Evolutionary conservation across 1,284 basidiomycete genomes (phyloP), one percentile per base, ranked within the genome.

Genomic region (Apiotrichum akiyoshidainum): DNA sequence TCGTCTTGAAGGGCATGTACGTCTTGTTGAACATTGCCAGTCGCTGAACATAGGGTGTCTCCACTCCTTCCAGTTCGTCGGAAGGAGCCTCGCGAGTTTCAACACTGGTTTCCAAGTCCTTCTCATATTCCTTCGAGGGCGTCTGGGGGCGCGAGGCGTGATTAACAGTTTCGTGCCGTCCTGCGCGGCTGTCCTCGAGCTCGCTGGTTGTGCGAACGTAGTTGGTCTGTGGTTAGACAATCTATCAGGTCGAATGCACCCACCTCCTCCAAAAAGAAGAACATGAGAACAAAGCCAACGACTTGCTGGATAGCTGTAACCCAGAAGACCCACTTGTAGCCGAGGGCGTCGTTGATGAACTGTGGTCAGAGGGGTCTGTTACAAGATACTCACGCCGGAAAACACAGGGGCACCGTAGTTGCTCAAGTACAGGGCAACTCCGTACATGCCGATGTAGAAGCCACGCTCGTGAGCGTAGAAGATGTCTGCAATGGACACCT

Each of bases 401-500:
- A 54, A 58, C 1, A 66, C 52, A 6, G 65, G 55, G 2, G 65
- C 52, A 8, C 55, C 13, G 49, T 56, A 66, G 53, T 57, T 64
- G 37, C 49, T 48, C 3, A 46, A 58, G 35, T 60, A 66, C 11
- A 66, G 55, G 1, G 52, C 46, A n/a, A 59, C 55, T 7, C 46
- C 58, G 50, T 66, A 66, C 16, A 64, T 35, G 40, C 65, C 65
- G 22, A 66, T 63, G 44, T 58, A 66, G 39, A 61, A 66, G 17
- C 65, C 65, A 13, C 65, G 62, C 57, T 66, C 65, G 41, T 66
- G 65, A 0, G 62, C 62, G 46, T 58, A 66, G 48, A 64, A 66
- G 44, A 61, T 17, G 26, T 61, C 60, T 26, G 60, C 46, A 34
- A 61, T 58, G 21, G 60, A 61, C 1, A 55, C 60, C 42, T 66